A percentile compares a stretch with the other conserved stretches of the same genome.
Conservation (phyloP, 441 rosid species). For the Pelargonium exstipulatum region DNA sequence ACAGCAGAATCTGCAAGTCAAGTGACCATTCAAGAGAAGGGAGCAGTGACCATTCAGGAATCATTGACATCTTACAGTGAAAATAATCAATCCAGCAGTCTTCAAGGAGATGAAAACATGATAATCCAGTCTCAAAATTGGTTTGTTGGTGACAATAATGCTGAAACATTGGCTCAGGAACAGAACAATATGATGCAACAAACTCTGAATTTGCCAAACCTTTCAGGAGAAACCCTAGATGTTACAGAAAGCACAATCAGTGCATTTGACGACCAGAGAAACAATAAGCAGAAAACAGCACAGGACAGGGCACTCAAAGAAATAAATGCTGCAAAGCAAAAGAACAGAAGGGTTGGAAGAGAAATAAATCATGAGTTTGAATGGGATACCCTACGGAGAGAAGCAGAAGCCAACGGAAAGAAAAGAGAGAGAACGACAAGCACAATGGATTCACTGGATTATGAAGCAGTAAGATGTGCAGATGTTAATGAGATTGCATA, state of each 20-base stretch:
- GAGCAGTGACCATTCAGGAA: constrained; percentile 20
- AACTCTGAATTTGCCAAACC: constrained; percentile 18
- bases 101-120: constrained; percentile 27
- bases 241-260: constrained; percentile 35
- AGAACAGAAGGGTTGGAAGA: constrained; percentile 37
- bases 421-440: constrained; percentile 51
- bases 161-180: constrained; percentile 23
- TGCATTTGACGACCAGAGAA: constrained; percentile 28
- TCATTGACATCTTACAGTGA: constrained; percentile 28
- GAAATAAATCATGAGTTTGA: constrained; percentile 50
- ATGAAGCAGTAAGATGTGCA: constrained; percentile 72
- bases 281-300: constrained; percentile 28
- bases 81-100: constrained; percentile 30
- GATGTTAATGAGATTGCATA: constrained; percentile 46
- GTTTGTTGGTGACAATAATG: constrained; percentile 24
- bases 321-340: constrained; percentile 38
- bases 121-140: constrained; percentile 23
- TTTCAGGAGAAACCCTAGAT: constrained; percentile 31
- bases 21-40: constrained; percentile 23
- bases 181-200: constrained; percentile 30
- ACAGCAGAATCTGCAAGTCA: constrained; percentile 28
- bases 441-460: constrained; percentile 74
- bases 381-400: constrained; percentile 76
- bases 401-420: constrained; percentile 36
- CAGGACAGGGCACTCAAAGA: constrained; percentile 29